A percentile compares a stretch with the other conserved stretches of the same genome.
Conservation (phyloP, 1,139 yeast species). For the Geotrichum carabidarum region DNA sequence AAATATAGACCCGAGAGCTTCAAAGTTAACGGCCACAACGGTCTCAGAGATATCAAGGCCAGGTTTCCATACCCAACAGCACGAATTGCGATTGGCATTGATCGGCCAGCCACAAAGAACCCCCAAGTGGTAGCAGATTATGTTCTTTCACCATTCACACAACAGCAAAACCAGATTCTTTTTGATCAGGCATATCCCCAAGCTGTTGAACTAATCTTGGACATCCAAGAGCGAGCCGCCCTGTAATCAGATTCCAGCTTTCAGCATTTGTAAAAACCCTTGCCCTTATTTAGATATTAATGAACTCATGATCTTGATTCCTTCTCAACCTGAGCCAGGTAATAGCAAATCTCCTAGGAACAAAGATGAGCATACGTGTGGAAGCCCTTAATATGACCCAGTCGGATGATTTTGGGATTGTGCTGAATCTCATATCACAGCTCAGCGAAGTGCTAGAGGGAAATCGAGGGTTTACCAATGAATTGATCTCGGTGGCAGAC, state of each 20-base stretch:
- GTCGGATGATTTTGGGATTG: conserved; percentile 31
- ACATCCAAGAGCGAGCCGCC: conserved; percentile 30
- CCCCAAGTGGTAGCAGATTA: conserved; percentile 50
- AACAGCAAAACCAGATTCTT: conserved; percentile 38
- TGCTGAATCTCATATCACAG: conserved; percentile 29
- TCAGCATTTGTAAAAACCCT: neutral
- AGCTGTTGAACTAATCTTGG: conserved; percentile 39
- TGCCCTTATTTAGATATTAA: neutral
- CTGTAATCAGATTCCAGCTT: neutral
- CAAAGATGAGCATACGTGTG: conserved; percentile 14
- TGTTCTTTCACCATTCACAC: conserved; percentile 49
- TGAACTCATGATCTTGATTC: neutral
- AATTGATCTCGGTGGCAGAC: conserved; percentile 31
- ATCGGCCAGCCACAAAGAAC: conserved; percentile 49
- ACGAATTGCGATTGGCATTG: conserved; percentile 68
- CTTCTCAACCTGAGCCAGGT: no score
- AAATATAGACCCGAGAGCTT: conserved; percentile 54
- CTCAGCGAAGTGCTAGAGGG: conserved; percentile 26
- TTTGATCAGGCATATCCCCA: conserved; percentile 41
- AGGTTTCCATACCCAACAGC: conserved; percentile 40
- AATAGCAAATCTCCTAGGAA: neutral
- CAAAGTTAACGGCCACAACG: conserved; percentile 76
- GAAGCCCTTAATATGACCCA: conserved; percentile 22
- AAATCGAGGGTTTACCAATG: conserved; percentile 31
- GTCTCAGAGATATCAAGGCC: conserved; percentile 46